Base-by-base conservation (phyloP, 495 filamentous ascomycete genomes). In the Venustampulla echinocandica region DNA sequence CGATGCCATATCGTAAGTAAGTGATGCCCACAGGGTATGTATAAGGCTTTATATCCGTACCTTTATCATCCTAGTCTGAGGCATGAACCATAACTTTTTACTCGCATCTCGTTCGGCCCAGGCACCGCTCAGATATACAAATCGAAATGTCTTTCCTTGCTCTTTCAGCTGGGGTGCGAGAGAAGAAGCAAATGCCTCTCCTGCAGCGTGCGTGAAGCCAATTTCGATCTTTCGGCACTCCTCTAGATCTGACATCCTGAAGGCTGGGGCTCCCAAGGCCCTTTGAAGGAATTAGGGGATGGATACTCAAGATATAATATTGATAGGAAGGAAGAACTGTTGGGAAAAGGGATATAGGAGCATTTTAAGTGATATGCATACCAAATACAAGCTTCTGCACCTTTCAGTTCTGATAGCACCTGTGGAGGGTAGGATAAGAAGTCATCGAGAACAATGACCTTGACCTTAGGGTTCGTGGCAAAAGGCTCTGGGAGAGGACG, bases 351-450 rank as follows among this genome's bases (percentile, higher is more conserved):
- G n/a, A n/a, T n/a, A n/a, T n/a, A n/a, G n/a, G n/a, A n/a, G n/a
- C n/a, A n/a, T n/a, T n/a, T n/a, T n/a, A n/a, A n/a, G n/a, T n/a
- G n/a, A n/a, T n/a, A n/a, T n/a, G 38, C 51, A 2, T 55, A 58
- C 58, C 58, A 60, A 10, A 60, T 55, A 48, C 53, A 57, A 17
- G 22, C 52, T 10, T 44, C 52, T 17, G 58, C 58, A 14, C 54
- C 52, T 18, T 53, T 47, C 30, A 57, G 45, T 21, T 35, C 30
- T 14, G 48, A 13, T 6, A 60, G 38, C 1, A 55, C 39, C 18
- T 54, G 54, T 36, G 50, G 42, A 4, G 58, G 50, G 48, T 56
- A 60, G 15, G 42, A 23, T n/a, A 42, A n/a, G 20, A 60, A 60
- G 22, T 60, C 49, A 24, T 52, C 42, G n/a, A 57, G 17, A 22